Percentiles rank a stretch among this genome's conserved stretches.
These are phyloP conservation scores for Kwoniella heveanensis DNA, from an alignment of 768 basidiomycete species.

Conservation along the genomic window DNA sequence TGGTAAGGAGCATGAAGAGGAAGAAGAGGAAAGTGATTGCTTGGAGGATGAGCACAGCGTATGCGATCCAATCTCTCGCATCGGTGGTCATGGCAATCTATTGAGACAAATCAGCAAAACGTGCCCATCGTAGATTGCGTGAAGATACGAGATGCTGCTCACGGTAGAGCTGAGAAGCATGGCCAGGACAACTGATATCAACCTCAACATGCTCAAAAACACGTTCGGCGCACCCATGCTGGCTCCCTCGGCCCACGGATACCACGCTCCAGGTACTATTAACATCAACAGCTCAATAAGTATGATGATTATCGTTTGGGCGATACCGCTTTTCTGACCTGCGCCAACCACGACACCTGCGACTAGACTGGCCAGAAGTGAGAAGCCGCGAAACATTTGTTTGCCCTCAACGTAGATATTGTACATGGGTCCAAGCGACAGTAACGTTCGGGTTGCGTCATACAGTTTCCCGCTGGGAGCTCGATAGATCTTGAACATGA, in stretches of 20 bases:
- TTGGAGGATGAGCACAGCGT: constrained; percentile 80
- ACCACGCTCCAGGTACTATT: constrained; percentile 86
- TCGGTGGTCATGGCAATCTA: constrained; percentile 82
- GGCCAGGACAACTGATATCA: constrained; percentile 83
- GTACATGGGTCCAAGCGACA: constrained; percentile 87
- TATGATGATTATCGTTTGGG: constrained; percentile 86
- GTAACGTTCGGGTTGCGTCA: constrained; percentile 87
- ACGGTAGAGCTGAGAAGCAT: constrained; percentile 89
- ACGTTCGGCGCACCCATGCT: constrained; percentile 97
- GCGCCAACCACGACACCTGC: constrained; percentile 84
- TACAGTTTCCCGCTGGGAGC: constrained; percentile 88
- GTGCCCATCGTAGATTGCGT: no score
- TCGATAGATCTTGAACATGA: constrained; percentile 74
- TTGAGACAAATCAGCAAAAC: background rate
- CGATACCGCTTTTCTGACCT: constrained; percentile 84
- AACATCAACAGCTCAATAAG: constrained; percentile 85
- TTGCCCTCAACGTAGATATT: constrained; percentile 91
- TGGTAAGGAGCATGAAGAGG: constrained; percentile 76
- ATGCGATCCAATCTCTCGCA: constrained; percentile 89
- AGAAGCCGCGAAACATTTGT: constrained; percentile 79
- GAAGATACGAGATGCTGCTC: constrained; percentile 53
- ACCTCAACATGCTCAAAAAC: constrained; percentile 85
- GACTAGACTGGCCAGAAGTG: constrained; percentile 78
- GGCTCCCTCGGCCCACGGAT: constrained; percentile 95
- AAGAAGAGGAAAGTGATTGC: constrained; percentile 82